Conservation (phyloP, 345 rosid species). For the Hevea brasiliensis region DNA sequence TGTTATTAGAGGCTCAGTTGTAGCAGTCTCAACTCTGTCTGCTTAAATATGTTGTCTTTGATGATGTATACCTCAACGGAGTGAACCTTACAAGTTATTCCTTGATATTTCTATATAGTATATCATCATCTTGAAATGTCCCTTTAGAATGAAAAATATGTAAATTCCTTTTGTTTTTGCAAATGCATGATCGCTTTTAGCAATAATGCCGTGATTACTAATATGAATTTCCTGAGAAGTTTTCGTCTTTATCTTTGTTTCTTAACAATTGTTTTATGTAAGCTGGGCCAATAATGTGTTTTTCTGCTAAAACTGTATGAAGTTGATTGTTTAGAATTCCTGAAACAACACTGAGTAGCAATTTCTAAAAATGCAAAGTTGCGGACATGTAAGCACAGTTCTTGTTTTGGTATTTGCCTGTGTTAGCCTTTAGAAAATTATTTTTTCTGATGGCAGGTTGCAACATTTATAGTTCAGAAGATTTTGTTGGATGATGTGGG, state of each 20-base stretch:
- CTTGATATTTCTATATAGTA: too few species aligned
- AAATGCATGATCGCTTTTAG: not conserved
- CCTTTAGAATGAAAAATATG: too few species aligned
- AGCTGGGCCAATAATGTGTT: not conserved
- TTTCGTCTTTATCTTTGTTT: too few species aligned
- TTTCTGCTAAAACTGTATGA: not conserved
- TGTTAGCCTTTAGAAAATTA: too few species aligned
- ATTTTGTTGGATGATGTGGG: conserved; percentile 93
- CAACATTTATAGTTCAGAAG: conserved; percentile 88
- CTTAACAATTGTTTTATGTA: not conserved
- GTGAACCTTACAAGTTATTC: too few species aligned
- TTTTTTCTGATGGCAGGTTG: conserved; percentile 65
- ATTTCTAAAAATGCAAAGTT: conserved; percentile 6
- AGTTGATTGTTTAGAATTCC: not conserved
- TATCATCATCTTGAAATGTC: too few species aligned
- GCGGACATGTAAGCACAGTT: not conserved
- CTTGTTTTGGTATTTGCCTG: not conserved
- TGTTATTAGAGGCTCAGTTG: too few species aligned
- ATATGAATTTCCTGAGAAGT: too few species aligned
- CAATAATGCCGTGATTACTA: not conserved
- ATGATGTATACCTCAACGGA: too few species aligned
- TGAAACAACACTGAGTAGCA: not conserved
- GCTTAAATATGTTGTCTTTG: too few species aligned
- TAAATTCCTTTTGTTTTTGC: too few species aligned
- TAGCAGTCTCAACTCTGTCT: too few species aligned